These are phyloP conservation scores for Claviceps sp. DNA, from an alignment of 2,329 filamentous ascomycete genomes.

Conservation along the genomic window DNA sequence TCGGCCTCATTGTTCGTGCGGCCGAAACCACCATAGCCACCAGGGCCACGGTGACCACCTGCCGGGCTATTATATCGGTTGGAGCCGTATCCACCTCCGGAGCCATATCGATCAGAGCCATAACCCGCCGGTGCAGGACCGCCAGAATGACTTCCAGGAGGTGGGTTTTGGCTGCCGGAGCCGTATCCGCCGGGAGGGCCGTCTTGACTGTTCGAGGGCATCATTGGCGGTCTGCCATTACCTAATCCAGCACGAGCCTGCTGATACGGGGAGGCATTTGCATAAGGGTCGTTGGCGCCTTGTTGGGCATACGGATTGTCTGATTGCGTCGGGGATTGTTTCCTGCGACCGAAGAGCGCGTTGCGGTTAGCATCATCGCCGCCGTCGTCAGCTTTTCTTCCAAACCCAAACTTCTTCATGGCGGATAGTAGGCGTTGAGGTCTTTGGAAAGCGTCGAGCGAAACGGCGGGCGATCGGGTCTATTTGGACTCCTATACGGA, in stretches of 20 bases:
- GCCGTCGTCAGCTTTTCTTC: constrained; percentile 39
- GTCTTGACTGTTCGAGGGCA: constrained; percentile 15
- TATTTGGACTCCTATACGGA: background rate
- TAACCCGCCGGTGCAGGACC: constrained; percentile 29
- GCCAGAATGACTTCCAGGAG: constrained; percentile 10
- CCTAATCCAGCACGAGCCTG: constrained; percentile 25
- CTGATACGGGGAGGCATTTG: constrained; percentile 32
- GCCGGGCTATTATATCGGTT: constrained; percentile 29
- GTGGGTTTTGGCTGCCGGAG: constrained; percentile 2
- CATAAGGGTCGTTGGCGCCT: constrained; percentile 35
- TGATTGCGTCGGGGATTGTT: constrained; percentile 29
- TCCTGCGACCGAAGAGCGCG: constrained; percentile 42
- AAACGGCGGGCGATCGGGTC: background rate
- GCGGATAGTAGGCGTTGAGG: background rate
- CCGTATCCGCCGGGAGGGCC: constrained; percentile 7
- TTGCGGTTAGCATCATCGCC: constrained; percentile 34
- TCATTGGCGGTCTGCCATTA: constrained; percentile 18
- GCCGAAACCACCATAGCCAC: constrained; percentile 49
- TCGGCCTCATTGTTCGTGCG: constrained; percentile 31
- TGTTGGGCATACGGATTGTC: constrained; percentile 47
- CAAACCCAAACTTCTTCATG: constrained; percentile 50
- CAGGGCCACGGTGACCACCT: constrained; percentile 30
- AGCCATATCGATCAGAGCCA: constrained; percentile 39
- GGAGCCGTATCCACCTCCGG: constrained; percentile 34
- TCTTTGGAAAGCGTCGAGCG: background rate